These are phyloP conservation scores for Zymoseptoria brevis DNA, from an alignment of 2,329 filamentous ascomycete genomes.

Conservation along the genomic window DNA sequence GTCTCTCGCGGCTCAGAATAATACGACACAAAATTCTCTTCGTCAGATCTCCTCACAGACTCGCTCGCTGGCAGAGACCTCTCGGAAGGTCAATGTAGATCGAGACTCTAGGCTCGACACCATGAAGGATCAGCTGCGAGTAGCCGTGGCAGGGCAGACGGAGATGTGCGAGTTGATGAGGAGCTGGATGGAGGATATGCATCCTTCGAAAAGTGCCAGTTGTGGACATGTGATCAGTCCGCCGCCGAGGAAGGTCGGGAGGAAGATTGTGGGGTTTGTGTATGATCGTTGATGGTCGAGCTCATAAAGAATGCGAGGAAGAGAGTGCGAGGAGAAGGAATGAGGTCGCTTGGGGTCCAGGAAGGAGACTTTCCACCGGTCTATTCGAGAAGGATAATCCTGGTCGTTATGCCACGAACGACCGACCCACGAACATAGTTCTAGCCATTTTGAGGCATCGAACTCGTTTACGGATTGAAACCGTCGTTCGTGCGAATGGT, in stretches of 20 bases:
- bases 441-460: no score
- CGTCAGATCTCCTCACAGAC: slow-evolving; percentile 2
- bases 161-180: slow-evolving; percentile 22
- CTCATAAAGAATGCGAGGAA: no score
- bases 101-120: slow-evolving; percentile 16
- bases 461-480: no score
- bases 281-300: slow-evolving; percentile 17
- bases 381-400: no score
- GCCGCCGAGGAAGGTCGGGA: slow-evolving; percentile 25
- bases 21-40: slow-evolving; percentile 7
- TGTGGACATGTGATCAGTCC: slow-evolving; percentile 26
- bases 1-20: slow-evolving; percentile 5
- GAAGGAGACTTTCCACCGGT: no score
- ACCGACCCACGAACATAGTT: no score
- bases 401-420: no score
- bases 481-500: background rate
- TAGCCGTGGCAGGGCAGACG: slow-evolving; percentile 20
- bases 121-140: slow-evolving; percentile 19
- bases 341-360: background rate
- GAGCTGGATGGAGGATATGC: slow-evolving; percentile 18
- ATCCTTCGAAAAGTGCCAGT: slow-evolving; percentile 11
- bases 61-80: slow-evolving; percentile 2
- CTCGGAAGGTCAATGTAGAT: slow-evolving; percentile 2
- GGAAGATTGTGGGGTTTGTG: slow-evolving; percentile 26
- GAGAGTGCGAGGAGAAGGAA: background rate